A percentile compares a stretch with the other conserved stretches of the same genome.
Evolutionary conservation across 2,329 filamentous ascomycete species (phyloP).

Genomic region (Nothophaeocryptopus gaeumannii): DNA sequence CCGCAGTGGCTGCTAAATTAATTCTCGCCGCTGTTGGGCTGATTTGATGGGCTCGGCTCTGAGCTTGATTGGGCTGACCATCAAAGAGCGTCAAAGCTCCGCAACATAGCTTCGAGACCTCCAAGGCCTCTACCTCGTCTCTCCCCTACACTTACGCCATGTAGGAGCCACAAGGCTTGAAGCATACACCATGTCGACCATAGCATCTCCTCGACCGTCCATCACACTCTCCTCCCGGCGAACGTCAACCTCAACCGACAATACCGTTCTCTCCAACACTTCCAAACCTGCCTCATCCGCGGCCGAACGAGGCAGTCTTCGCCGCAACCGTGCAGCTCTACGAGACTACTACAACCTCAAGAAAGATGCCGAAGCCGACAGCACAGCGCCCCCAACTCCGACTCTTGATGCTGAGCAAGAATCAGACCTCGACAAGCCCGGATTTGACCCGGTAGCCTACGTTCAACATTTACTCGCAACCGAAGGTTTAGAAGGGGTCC

Average conservation of each 20-base stretch:
- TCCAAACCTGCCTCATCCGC: conserved; percentile 24
- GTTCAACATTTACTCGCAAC: conserved; percentile 61
- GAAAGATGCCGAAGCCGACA: conserved; percentile 1
- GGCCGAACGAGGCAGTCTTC: conserved; percentile 46
- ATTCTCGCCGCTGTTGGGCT: too few relatives aligned
- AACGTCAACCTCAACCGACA: conserved; percentile 50
- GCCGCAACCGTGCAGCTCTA: conserved; percentile 78
- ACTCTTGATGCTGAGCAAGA: conserved; percentile 56
- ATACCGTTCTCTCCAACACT: conserved; percentile 49
- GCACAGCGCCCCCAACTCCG: conserved; percentile 28
- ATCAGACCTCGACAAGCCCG: conserved; percentile 69
- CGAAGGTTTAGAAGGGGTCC: conserved; percentile 64
- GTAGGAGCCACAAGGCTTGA: too few relatives aligned
- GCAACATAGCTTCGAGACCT: too few relatives aligned
- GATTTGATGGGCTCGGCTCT: too few relatives aligned
- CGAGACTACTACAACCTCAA: conserved; percentile 93
- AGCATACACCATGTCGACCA: conserved; percentile 51
- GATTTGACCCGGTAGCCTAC: conserved; percentile 71
- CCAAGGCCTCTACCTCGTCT: too few relatives aligned
- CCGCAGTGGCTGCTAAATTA: too few relatives aligned
- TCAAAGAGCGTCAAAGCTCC: too few relatives aligned
- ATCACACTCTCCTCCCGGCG: conserved; percentile 67
- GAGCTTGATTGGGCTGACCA: too few relatives aligned
- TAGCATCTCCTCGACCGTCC: conserved; percentile 59
- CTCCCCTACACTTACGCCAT: too few relatives aligned